Conservation (phyloP, 306 rosid species). For the Carpinus fangiana region DNA sequence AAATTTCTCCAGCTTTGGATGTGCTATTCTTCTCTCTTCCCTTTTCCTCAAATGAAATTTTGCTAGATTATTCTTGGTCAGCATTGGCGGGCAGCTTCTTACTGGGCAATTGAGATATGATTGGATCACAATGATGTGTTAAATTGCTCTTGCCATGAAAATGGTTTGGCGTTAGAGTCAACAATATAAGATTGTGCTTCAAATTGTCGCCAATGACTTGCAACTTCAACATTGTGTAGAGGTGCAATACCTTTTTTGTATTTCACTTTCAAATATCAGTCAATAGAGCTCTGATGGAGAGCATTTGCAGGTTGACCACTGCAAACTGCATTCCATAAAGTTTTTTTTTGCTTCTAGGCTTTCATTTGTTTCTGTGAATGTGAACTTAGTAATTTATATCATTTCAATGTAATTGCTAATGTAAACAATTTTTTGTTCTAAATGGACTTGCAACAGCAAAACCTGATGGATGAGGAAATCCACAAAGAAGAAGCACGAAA, state of each 20-base stretch:
- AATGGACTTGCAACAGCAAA: too few species aligned
- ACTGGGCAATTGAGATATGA: constrained; percentile 6
- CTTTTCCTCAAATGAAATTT: background rate
- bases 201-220: constrained; percentile 10
- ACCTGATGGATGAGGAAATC: too few species aligned
- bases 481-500: too few species aligned
- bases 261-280: background rate
- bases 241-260: background rate
- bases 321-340: background rate
- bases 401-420: background rate
- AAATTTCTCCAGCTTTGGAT: constrained; percentile 18
- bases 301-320: constrained; percentile 2
- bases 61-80: constrained; percentile 6
- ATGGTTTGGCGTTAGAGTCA: background rate
- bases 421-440: background rate
- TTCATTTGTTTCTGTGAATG: background rate
- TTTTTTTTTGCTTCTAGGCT: background rate
- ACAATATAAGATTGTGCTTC: background rate
- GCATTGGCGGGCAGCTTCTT: background rate
- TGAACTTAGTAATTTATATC: background rate
- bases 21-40: background rate
- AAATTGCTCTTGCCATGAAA: constrained; percentile 24
- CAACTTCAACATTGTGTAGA: constrained; percentile 8
- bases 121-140: constrained; percentile 22
- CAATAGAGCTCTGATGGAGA: background rate